Evolutionary conservation across 768 basidiomycete species (phyloP).

Genomic region (Gloeophyllum trabeum): DNA sequence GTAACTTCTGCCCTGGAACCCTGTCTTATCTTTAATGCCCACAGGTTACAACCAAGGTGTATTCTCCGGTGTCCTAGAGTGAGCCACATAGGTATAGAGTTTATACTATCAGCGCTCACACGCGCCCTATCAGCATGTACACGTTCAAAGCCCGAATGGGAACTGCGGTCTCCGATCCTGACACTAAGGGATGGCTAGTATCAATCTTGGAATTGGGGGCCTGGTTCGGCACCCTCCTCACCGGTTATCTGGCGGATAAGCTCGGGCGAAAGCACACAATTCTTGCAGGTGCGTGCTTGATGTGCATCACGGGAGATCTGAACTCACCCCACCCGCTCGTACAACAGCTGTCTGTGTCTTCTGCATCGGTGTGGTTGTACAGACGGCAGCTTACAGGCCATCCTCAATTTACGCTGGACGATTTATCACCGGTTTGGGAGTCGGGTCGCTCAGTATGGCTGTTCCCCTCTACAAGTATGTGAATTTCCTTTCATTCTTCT

Average conservation of each 20-base stretch:
- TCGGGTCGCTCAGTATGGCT: constrained; percentile 75
- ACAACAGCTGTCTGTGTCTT: constrained; percentile 51
- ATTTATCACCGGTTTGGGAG: constrained; percentile 71
- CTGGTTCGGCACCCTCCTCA: constrained; percentile 64
- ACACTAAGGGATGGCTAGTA: constrained; percentile 61
- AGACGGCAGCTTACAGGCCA: constrained; percentile 44
- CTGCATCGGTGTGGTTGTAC: constrained; percentile 65
- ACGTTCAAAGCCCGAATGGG: constrained; percentile 46
- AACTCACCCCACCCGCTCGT: no score
- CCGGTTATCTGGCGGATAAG: constrained; percentile 64
- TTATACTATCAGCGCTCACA: background rate
- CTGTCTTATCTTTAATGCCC: constrained; percentile 2
- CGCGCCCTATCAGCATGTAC: constrained; percentile 25
- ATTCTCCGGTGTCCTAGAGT: constrained; percentile 67
- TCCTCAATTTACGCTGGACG: constrained; percentile 66
- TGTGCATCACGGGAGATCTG: no score
- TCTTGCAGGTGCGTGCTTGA: constrained; percentile 37
- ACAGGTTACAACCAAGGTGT: constrained; percentile 69
- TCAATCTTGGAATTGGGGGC: constrained; percentile 67
- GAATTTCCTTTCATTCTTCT: constrained; percentile 1
- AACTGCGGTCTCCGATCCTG: constrained; percentile 35
- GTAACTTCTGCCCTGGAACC: background rate
- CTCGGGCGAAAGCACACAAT: constrained; percentile 68
- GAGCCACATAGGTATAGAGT: constrained; percentile 9
- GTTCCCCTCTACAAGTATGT: constrained; percentile 69